Evolutionary conservation across 106 monocot genomes (phyloP).

Genomic region (Iris macrosiphon): DNA sequence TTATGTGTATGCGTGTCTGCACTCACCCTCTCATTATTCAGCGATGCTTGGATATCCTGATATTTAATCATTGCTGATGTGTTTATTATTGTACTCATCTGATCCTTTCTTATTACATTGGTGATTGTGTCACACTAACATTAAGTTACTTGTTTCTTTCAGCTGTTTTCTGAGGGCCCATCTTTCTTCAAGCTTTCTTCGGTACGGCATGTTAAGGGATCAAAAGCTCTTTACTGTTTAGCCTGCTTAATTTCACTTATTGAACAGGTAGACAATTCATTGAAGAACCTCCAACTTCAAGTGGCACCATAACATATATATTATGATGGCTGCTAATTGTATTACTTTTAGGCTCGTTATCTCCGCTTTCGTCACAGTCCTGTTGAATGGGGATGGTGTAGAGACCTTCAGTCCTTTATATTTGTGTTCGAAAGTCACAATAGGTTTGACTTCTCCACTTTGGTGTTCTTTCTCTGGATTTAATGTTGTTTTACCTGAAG

Average conservation of each 20-base stretch:
- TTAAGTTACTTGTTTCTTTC: conserved; percentile 27
- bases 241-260: conserved; percentile 84
- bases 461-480: background rate
- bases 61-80: no score
- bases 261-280: conserved; percentile 57
- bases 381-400: conserved; percentile 98
- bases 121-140: no score
- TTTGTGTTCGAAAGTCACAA: conserved; percentile 90
- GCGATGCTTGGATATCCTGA: no score
- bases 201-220: conserved; percentile 34
- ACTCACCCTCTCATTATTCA: no score
- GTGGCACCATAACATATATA: background rate
- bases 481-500: background rate
- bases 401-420: conserved; percentile 94
- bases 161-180: conserved; percentile 58
- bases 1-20: no score
- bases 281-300: conserved; percentile 1
- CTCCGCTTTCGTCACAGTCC: conserved; percentile 51
- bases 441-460: conserved; percentile 33
- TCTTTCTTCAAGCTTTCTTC: conserved; percentile 44
- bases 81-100: no score
- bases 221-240: conserved; percentile 70
- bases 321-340: background rate
- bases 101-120: no score
- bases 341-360: conserved; percentile 49